Evolutionary conservation across 2,329 filamentous ascomycete species (phyloP), one percentile per base, ranked within the genome.

Genomic region (Arthrobotrys sphaeroides): DNA sequence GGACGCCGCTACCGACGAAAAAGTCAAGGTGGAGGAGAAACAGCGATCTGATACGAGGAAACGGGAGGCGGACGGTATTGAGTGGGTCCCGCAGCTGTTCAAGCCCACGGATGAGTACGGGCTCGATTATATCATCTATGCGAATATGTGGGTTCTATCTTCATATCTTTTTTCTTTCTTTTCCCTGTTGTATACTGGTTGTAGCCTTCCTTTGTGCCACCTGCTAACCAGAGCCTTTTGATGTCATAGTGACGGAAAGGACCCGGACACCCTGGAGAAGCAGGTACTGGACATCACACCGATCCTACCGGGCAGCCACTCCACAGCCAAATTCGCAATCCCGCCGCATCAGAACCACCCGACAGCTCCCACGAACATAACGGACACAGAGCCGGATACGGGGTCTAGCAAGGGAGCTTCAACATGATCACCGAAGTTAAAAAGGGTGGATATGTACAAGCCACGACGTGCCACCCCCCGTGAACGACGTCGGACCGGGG

Each of bases 101-200:
- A 88, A 93, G 74, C 86, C 2, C 91, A 95, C 77, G 90, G 76
- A 79, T 26, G 91, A 96, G 82, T 93, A 96, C 81, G 92, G 92
- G 78, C 84, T 99, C 28, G 95, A 98, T 83, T 99, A 93, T 92
- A 94, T 98, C 80, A 91, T 99, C 80, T 91, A 94, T 82, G 90
- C 94, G 1, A 86, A 90, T 67, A 88, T 99, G 93, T 96, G 83
- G 82, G 88, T 82, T 49, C 61, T 42, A n/a, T 53, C 26, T 28
- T 24, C 22, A 51, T 40, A 18, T 40, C 20, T 28, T 12, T 36
- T 55, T 68, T 24, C 45, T 18, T n/a, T n/a, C n/a, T n/a, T n/a
- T n/a, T n/a, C n/a, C n/a, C n/a, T n/a, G n/a, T n/a, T n/a, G n/a
- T n/a, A n/a, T n/a, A n/a, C n/a, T n/a, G n/a, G n/a, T n/a, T n/a